phyloP scores from a whole-genome alignment of 2,329 filamentous ascomycete genomes.

The Neofusicoccum umdonicola region DNA sequence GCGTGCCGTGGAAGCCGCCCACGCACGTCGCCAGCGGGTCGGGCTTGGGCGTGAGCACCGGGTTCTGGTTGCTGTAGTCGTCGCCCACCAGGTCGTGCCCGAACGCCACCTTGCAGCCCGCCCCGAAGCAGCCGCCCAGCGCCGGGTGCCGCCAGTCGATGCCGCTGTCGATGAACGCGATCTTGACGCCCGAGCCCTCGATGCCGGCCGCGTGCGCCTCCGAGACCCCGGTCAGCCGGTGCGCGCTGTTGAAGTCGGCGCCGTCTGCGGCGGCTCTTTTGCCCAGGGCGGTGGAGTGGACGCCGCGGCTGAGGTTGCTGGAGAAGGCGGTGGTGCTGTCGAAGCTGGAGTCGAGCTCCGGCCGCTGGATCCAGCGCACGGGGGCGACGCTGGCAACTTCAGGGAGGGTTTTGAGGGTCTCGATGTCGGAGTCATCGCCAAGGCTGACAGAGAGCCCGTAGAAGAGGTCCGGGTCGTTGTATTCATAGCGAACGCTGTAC shows the following conservation, averaged over 20 bases:
- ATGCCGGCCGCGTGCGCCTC: constrained; percentile 42
- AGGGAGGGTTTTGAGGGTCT: not conserved
- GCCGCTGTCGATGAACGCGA: constrained; percentile 45
- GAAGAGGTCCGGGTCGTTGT: not conserved
- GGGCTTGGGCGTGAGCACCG: constrained; percentile 40
- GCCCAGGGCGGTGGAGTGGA: not conserved
- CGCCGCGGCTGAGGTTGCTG: not conserved
- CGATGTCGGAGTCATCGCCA: not conserved
- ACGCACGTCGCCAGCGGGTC: constrained; percentile 53
- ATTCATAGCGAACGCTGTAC: constrained; percentile 1
- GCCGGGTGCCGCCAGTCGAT: constrained; percentile 63
- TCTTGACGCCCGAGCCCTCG: constrained; percentile 45
- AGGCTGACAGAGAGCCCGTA: constrained; percentile 1
- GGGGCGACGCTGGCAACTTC: not conserved
- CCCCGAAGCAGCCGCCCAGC: constrained; percentile 63
- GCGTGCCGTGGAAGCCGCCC: constrained; percentile 50
- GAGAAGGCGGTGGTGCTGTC: not conserved
- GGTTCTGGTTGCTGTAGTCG: constrained; percentile 38
- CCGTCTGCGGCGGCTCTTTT: not conserved
- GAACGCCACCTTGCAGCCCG: constrained; percentile 57
- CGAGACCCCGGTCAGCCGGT: constrained; percentile 35
- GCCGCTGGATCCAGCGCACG: not conserved
- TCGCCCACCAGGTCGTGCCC: constrained; percentile 62
- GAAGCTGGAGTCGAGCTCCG: not conserved
- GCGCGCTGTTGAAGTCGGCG: constrained; percentile 19